These are phyloP conservation scores for Colletotrichum lindemuthianum DNA, from an alignment of 2,329 filamentous ascomycete species.

Conservation along the genomic window DNA sequence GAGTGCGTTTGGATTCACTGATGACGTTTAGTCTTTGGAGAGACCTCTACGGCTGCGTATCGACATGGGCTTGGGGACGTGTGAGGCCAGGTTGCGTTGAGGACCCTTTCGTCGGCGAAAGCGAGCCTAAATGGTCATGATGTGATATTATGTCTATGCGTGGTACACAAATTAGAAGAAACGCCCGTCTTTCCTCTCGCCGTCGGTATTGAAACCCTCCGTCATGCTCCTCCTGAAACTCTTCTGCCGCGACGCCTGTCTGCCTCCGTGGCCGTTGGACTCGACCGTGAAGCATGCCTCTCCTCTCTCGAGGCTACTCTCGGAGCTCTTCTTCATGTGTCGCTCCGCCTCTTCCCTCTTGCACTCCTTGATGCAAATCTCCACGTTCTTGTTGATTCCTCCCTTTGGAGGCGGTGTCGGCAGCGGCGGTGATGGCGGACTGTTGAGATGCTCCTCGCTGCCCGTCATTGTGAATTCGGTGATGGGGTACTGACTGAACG, in stretches of 20 bases:
- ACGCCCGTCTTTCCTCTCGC: not conserved
- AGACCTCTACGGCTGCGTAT: too few species aligned
- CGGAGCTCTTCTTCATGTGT: not conserved
- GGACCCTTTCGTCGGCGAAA: too few species aligned
- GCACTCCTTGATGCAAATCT: slow-evolving; percentile 23
- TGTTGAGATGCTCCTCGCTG: slow-evolving; percentile 29
- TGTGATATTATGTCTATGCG: too few species aligned
- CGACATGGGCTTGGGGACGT: too few species aligned
- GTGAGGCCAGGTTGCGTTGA: too few species aligned
- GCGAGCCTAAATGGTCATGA: too few species aligned
- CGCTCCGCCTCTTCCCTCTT: not conserved
- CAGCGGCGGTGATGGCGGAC: not conserved
- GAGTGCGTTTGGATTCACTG: too few species aligned
- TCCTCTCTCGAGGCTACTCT: slow-evolving; percentile 12
- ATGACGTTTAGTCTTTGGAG: too few species aligned
- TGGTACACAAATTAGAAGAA: not conserved
- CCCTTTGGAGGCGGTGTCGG: slow-evolving; percentile 3
- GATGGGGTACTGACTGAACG: slow-evolving; percentile 28
- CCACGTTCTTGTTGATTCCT: slow-evolving; percentile 31
- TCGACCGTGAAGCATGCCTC: slow-evolving; percentile 12
- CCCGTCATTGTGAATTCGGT: slow-evolving; percentile 22
- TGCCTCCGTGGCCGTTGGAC: not conserved
- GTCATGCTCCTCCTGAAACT: slow-evolving; percentile 5
- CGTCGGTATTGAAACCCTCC: not conserved
- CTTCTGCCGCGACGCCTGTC: not conserved